Conservation (phyloP, 1,284 basidiomycete genomes). For the Agaricales sp. region DNA sequence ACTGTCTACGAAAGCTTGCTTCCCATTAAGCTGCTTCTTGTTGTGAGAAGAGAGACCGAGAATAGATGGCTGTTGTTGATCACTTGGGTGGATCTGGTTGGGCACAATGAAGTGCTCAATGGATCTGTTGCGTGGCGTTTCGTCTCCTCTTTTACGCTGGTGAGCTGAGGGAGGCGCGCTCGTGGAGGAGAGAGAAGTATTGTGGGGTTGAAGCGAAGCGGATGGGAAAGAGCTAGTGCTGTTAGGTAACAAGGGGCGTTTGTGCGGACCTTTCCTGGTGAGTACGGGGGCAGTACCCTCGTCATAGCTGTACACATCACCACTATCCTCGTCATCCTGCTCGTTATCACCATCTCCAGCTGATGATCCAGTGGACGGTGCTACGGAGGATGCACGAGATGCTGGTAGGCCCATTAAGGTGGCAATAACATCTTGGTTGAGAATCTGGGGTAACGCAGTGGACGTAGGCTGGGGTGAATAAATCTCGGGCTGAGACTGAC, state of each 20-base stretch:
- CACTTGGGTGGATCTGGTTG: no score
- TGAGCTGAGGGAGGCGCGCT: conserved; percentile 21
- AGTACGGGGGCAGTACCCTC: no score
- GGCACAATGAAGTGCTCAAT: background rate
- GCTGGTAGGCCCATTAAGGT: conserved; percentile 5
- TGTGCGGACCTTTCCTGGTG: no score
- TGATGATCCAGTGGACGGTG: conserved; percentile 11
- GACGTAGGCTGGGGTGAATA: conserved; percentile 2
- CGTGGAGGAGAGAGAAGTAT: no score
- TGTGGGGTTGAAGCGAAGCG: no score
- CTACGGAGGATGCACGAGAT: conserved; percentile 11
- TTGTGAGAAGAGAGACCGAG: no score
- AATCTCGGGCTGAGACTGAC: conserved; percentile 3
- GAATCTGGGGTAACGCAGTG: conserved; percentile 3
- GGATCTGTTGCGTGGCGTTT: background rate
- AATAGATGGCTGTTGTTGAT: no score
- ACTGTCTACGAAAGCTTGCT: no score
- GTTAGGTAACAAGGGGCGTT: no score
- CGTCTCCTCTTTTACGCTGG: conserved; percentile 18
- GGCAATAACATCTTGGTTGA: conserved; percentile 6
- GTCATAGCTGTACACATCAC: no score
- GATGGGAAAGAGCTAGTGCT: no score
- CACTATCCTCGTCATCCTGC: conserved; percentile 21
- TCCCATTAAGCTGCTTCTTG: no score
- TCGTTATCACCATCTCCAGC: conserved; percentile 8